Conservation (phyloP, 2,329 filamentous ascomycete species). For the Cladosporium sp. region DNA sequence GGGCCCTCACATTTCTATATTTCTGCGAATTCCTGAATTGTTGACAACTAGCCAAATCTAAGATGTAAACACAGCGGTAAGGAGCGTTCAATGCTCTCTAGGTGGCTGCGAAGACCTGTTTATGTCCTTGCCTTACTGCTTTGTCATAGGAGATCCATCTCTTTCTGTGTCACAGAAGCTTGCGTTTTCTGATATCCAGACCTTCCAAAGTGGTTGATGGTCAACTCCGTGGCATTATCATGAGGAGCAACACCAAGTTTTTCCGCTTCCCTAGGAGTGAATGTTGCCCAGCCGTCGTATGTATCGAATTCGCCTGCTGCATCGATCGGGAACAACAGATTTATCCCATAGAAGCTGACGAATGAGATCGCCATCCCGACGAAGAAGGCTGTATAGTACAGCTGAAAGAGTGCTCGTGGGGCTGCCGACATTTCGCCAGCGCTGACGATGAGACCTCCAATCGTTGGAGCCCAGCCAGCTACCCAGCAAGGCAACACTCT, state of each 20-base stretch:
- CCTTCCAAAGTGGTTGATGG: background rate
- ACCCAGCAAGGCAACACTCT: conserved; percentile 41
- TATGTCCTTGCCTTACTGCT: too few relatives aligned
- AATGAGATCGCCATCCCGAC: conserved; percentile 31
- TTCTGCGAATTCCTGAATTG: too few relatives aligned
- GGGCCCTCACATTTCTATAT: too few relatives aligned
- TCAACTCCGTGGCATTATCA: conserved; percentile 10
- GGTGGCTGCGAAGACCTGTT: too few relatives aligned
- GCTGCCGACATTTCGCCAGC: conserved; percentile 32
- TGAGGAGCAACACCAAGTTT: conserved; percentile 36
- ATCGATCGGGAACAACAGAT: conserved; percentile 38
- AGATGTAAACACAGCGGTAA: too few relatives aligned
- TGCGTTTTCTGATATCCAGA: background rate
- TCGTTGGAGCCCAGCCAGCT: conserved; percentile 42
- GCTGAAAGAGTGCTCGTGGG: conserved; percentile 36
- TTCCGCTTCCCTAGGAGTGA: conserved; percentile 40
- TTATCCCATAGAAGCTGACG: conserved; percentile 18
- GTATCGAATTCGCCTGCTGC: conserved; percentile 43
- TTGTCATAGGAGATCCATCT: too few relatives aligned
- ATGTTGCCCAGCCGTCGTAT: conserved; percentile 43
- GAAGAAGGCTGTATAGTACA: conserved; percentile 48
- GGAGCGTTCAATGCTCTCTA: too few relatives aligned
- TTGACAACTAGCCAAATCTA: too few relatives aligned
- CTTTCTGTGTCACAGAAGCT: too few relatives aligned
- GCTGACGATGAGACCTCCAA: conserved; percentile 39